Conservation (phyloP, 768 basidiomycete genomes). For the Kwoniella botswanensis region DNA sequence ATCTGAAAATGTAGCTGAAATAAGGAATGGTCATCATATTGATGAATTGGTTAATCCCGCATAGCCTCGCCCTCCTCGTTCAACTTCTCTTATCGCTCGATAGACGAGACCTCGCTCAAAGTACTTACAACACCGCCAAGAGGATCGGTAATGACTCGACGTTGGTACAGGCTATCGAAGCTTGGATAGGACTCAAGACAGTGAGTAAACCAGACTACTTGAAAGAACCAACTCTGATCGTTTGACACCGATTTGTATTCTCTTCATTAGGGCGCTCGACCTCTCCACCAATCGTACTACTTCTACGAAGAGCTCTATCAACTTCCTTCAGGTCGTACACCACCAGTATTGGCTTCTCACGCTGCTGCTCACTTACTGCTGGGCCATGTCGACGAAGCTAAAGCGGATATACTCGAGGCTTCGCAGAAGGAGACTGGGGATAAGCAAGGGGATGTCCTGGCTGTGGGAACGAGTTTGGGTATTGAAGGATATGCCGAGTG, state of each 20-base stretch:
- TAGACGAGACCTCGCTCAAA: constrained; percentile 82
- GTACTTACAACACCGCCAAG: constrained; percentile 80
- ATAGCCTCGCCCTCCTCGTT: constrained; percentile 77
- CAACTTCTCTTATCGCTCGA: constrained; percentile 91
- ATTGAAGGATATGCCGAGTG: constrained; percentile 47
- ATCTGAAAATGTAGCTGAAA: too few relatives aligned
- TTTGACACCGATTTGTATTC: background rate
- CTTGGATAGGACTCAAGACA: constrained; percentile 62
- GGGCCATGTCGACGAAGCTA: constrained; percentile 57
- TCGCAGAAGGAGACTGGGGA: constrained; percentile 40
- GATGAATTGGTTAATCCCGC: constrained; percentile 3
- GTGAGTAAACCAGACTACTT: constrained; percentile 31
- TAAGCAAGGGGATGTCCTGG: constrained; percentile 45
- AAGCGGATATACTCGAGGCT: constrained; percentile 56
- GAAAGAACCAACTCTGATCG: background rate
- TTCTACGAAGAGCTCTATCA: constrained; percentile 59
- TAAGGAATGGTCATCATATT: background rate
- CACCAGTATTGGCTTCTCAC: constrained; percentile 55
- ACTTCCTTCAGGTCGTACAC: constrained; percentile 54
- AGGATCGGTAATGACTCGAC: constrained; percentile 87
- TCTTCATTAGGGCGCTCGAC: constrained; percentile 47
- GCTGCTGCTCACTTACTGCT: constrained; percentile 57
- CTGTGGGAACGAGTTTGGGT: constrained; percentile 47
- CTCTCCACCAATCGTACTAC: constrained; percentile 59
- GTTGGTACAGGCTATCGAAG: constrained; percentile 86